phyloP scores from a whole-genome alignment of 495 filamentous ascomycete species.

The Xylaria flabelliformis region DNA sequence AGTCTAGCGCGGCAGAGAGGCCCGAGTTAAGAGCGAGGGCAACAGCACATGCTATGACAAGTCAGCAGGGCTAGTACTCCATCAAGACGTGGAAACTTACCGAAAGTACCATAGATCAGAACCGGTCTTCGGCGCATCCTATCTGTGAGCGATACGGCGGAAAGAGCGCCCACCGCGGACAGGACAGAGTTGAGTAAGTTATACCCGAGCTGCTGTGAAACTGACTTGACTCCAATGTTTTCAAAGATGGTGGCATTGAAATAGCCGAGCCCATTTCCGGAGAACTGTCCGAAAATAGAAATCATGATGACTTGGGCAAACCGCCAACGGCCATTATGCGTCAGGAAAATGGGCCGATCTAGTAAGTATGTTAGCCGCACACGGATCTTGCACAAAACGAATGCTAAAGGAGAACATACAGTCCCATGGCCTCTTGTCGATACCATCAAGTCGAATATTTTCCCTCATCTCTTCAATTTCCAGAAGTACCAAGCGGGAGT shows the following conservation, averaged over 20 bases:
- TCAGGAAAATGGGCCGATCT: slow-evolving; percentile 52
- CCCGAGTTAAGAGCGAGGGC: slow-evolving; percentile 57
- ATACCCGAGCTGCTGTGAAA: slow-evolving; percentile 51
- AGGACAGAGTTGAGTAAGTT: slow-evolving; percentile 55
- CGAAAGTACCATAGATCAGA: slow-evolving; percentile 49
- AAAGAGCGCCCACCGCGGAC: slow-evolving; percentile 53
- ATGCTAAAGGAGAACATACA: slow-evolving; percentile 36
- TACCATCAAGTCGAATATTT: slow-evolving; percentile 60
- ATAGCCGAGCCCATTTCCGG: slow-evolving; percentile 50
- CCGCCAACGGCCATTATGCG: slow-evolving; percentile 56
- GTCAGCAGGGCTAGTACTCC: slow-evolving; percentile 12
- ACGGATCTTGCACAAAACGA: too few relatives aligned
- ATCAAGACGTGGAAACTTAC: slow-evolving; percentile 25
- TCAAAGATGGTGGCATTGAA: slow-evolving; percentile 44
- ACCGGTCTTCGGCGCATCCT: slow-evolving; percentile 55
- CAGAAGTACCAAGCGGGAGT: slow-evolving; percentile 59
- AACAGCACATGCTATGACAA: slow-evolving; percentile 50
- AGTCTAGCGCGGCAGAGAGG: slow-evolving; percentile 49
- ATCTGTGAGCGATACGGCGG: slow-evolving; percentile 50
- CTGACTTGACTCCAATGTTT: slow-evolving; percentile 41
- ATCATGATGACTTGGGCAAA: slow-evolving; percentile 57
- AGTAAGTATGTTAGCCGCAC: slow-evolving; percentile 24
- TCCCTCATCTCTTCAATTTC: slow-evolving; percentile 66
- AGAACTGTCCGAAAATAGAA: slow-evolving; percentile 61
- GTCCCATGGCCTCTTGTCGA: slow-evolving; percentile 58